Evolutionary conservation across 805 yeast genomes (phyloP), one percentile per base, ranked within the genome.

Genomic region (Ogataea trehalophila): DNA sequence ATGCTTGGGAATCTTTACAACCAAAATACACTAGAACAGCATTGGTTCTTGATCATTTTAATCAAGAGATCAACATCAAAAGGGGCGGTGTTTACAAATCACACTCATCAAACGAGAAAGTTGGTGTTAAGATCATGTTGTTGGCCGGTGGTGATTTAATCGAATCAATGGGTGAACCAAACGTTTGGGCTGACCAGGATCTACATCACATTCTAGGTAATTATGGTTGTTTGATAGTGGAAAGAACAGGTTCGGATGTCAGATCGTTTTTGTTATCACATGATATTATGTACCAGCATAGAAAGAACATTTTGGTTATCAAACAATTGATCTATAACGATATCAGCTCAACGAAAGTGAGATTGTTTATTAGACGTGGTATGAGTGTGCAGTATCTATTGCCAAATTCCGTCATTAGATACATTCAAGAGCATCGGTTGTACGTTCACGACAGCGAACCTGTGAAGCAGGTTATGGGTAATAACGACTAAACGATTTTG

Each of bases 101-200:
- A 6, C 87, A 87, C 9, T 73, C 70, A 46, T 77, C 71, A 50
- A 75, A 89, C 47, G 63, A 61, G 35, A 61, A 58, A 41, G 43
- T 58, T 9, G 97, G 96, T 22, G 96, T 87, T 45, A 92, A 92
- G 65, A 85, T 94, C 59, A 92, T 94, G 98, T 75, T 94, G 46
- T 72, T 94, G 37, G 99, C 99, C 0, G 99, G 99, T 44, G 99
- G 99, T 39, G 99, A 94, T 68, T 76, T 94, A 57, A 94, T 94
- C 45, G 99, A 94, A 66, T 84, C 95, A 39, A 94, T 94, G 98
- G 99, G 99, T n/a, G 99, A 94, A 68, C 98, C 99, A 20, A 94
- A 92, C 60, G 99, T 94, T 36, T 94, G 99, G 99, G 96, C 96
- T 1, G 98, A 92, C 65, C 85, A 78, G 48, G 99, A 94, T 67